A percentile compares a stretch with the other conserved stretches of the same genome.
phyloP scores from a whole-genome alignment of 345 rosid genomes.

The Barbarea vulgaris region DNA sequence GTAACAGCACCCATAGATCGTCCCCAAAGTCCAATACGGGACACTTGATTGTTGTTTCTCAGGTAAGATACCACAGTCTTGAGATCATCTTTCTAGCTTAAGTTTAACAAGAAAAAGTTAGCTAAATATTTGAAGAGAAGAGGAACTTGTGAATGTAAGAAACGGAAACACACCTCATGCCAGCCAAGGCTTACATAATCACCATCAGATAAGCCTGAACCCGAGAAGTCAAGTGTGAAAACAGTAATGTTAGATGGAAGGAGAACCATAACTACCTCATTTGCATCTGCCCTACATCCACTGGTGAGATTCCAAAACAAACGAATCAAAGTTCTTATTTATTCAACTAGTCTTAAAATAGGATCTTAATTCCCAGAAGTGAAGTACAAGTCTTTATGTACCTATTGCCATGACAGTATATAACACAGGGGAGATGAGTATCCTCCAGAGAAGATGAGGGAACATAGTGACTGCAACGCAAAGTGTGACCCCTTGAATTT shows the following conservation, averaged over 20 bases:
- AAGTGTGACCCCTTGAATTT: constrained; percentile 72
- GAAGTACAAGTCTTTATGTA: constrained; percentile 16
- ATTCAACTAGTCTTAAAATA: constrained; percentile 19
- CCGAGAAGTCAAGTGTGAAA: constrained; percentile 96
- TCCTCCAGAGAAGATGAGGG: constrained; percentile 66
- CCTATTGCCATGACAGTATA: constrained; percentile 99
- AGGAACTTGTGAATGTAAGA: constrained; percentile 18
- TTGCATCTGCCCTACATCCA: constrained; percentile 98
- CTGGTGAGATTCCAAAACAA: constrained; percentile 49
- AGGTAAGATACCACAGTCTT: constrained; percentile 82
- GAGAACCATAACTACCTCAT: constrained; percentile 93
- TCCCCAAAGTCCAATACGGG: constrained; percentile 97
- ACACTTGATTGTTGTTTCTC: constrained; percentile 68
- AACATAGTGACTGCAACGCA: constrained; percentile 88
- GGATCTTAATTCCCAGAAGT: background rate
- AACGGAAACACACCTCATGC: constrained; percentile 72
- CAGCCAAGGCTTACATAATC: constrained; percentile 96
- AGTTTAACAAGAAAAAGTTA: constrained; percentile 27
- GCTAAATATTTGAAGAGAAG: constrained; percentile 22
- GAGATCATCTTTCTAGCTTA: constrained; percentile 84
- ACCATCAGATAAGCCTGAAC: constrained; percentile 95
- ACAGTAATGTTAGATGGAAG: constrained; percentile 94
- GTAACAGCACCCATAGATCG: constrained; percentile 99
- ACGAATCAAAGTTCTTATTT: constrained; percentile 29
- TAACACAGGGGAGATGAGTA: constrained; percentile 88